phyloP scores from a whole-genome alignment of 192 early-diverging fungal genomes.

The Gamsiella multidivaricata region DNA sequence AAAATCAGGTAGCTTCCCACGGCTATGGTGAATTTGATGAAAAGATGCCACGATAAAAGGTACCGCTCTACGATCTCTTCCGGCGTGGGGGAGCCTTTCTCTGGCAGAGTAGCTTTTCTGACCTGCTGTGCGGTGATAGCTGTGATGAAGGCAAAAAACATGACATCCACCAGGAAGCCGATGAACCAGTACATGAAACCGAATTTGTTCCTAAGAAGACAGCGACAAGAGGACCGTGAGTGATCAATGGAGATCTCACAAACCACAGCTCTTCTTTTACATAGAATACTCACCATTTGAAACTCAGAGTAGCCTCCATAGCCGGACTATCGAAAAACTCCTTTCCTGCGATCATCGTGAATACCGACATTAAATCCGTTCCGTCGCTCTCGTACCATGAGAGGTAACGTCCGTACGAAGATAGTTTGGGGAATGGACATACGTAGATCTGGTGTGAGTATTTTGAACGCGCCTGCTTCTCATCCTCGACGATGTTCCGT shows the following conservation, averaged over 20 bases:
- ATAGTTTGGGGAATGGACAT: constrained; percentile 43
- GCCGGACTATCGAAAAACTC: constrained; percentile 47
- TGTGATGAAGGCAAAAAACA: constrained; percentile 25
- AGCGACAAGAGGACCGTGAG: neutral
- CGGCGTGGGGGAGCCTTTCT: neutral
- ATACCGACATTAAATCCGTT: constrained; percentile 10
- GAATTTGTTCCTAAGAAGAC: constrained; percentile 39
- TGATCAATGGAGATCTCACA: neutral
- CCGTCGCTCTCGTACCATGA: neutral
- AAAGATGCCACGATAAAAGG: constrained; percentile 22
- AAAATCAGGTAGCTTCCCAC: constrained; percentile 8
- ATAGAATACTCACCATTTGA: constrained; percentile 29
- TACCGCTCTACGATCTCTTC: neutral
- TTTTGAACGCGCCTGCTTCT: constrained; percentile 3
- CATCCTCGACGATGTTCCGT: constrained; percentile 7
- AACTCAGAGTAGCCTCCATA: constrained; percentile 36
- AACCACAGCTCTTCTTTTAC: neutral
- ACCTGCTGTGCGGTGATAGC: constrained; percentile 31
- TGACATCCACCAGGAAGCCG: constrained; percentile 6
- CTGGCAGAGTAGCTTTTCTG: neutral
- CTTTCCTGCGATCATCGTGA: constrained; percentile 37
- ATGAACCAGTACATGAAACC: constrained; percentile 28
- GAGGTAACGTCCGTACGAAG: constrained; percentile 21
- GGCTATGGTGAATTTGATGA: constrained; percentile 17
- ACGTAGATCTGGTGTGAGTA: constrained; percentile 41